Evolutionary conservation across 2,329 filamentous ascomycete species (phyloP).

Genomic region (Hypoxylon sp.): DNA sequence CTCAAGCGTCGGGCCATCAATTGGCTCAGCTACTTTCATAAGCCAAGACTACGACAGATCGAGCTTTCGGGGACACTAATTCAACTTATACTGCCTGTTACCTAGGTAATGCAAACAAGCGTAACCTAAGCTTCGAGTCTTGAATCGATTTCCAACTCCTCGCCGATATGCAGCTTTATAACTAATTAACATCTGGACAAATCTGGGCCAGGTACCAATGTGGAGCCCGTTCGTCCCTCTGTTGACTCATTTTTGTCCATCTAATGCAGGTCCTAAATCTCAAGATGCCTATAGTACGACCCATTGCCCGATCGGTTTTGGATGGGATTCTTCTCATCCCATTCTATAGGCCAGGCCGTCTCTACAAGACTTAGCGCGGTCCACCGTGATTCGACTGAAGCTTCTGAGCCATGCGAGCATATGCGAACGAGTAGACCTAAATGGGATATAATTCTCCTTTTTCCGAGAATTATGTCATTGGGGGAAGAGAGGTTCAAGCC

Average conservation of each 20-base stretch:
- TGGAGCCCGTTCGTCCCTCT: slow-evolving; percentile 30
- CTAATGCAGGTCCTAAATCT: slow-evolving; percentile 43
- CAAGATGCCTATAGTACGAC: slow-evolving; percentile 27
- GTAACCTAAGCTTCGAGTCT: neutral
- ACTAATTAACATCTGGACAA: neutral
- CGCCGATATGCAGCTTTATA: slow-evolving; percentile 1
- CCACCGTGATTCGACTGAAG: slow-evolving; percentile 26
- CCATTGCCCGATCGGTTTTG: slow-evolving; percentile 16
- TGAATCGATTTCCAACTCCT: neutral
- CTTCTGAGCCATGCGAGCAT: slow-evolving; percentile 9
- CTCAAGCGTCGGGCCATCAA: slow-evolving; percentile 16
- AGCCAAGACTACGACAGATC: slow-evolving; percentile 18
- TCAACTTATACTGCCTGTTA: neutral
- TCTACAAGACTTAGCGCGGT: slow-evolving; percentile 15
- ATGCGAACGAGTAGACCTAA: neutral
- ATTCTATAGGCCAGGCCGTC: slow-evolving; percentile 23
- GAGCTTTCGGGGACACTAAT: neutral
- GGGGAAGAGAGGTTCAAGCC: slow-evolving; percentile 16
- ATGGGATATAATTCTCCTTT: slow-evolving; percentile 9
- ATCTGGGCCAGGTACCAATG: slow-evolving; percentile 8
- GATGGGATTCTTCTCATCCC: slow-evolving; percentile 6
- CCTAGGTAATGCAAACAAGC: neutral
- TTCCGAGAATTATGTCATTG: slow-evolving; percentile 16
- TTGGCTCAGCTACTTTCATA: slow-evolving; percentile 7
- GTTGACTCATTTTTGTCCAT: slow-evolving; percentile 41